Conservation (phyloP, 257 asterid species). For the Rhazya stricta region DNA sequence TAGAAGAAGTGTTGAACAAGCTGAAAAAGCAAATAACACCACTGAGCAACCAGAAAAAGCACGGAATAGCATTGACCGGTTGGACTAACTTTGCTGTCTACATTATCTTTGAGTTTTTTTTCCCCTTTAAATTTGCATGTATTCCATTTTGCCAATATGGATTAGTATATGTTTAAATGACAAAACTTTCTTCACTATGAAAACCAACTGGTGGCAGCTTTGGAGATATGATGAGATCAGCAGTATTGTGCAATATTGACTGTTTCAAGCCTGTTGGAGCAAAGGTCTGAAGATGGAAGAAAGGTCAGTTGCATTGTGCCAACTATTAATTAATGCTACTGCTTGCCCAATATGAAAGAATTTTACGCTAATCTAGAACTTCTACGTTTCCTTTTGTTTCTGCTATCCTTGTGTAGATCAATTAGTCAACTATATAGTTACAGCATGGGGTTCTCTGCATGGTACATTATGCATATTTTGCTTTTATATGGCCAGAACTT, state of each 20-base stretch:
- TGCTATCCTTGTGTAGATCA: not conserved
- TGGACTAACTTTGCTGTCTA: constrained; percentile 42
- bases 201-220: constrained; percentile 62
- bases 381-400: not conserved
- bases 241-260: constrained; percentile 88
- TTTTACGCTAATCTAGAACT: not conserved
- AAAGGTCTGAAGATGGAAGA: constrained; percentile 49
- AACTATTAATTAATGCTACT: not conserved
- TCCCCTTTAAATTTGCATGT: constrained; percentile 5
- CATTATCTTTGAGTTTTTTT: constrained; percentile 20
- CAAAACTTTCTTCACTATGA: constrained; percentile 28
- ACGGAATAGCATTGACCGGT: constrained; percentile 98
- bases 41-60: constrained; percentile 78
- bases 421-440: not conserved
- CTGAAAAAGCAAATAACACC: constrained; percentile 47
- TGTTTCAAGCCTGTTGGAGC: constrained; percentile 91
- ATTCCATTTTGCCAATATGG: constrained; percentile 13
- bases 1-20: constrained; percentile 44
- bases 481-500: not conserved
- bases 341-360: not conserved
- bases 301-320: constrained; percentile 23
- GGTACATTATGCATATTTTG: not conserved
- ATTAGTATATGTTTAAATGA: constrained; percentile 16
- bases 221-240: constrained; percentile 92
- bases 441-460: not conserved